These are phyloP conservation scores for Apiotrichum porosum DNA, from an alignment of 1,284 basidiomycete genomes.

Conservation along the genomic window DNA sequence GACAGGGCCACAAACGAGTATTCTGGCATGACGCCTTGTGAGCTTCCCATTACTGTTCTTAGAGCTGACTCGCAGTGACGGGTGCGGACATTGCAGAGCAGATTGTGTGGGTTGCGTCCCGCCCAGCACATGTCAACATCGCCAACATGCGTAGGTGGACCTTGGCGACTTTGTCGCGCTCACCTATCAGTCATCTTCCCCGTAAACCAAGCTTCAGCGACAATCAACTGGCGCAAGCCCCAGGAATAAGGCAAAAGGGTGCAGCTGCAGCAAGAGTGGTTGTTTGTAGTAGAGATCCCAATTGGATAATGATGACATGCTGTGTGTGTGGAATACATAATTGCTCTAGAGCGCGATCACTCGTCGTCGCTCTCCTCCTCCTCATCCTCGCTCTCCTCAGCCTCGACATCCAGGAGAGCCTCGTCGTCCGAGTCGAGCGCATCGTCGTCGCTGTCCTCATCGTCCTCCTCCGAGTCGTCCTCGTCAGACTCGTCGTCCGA, in stretches of 20 bases:
- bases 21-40: slow-evolving; percentile 59
- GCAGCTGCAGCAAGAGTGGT: background rate
- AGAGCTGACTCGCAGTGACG: slow-evolving; percentile 21
- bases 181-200: slow-evolving; percentile 37
- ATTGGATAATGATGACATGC: background rate
- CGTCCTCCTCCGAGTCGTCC: slow-evolving; percentile 31
- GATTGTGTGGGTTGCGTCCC: slow-evolving; percentile 64
- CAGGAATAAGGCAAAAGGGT: slow-evolving; percentile 6
- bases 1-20: slow-evolving; percentile 81
- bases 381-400: slow-evolving; percentile 56
- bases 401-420: slow-evolving; percentile 60
- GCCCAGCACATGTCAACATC: slow-evolving; percentile 20
- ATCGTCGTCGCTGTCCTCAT: slow-evolving; percentile 53
- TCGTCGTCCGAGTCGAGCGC: slow-evolving; percentile 56
- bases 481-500: slow-evolving; percentile 48
- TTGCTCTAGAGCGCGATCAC: too few relatives aligned
- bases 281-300: background rate
- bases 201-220: slow-evolving; percentile 37
- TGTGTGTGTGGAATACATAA: slow-evolving; percentile 36
- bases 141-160: slow-evolving; percentile 27
- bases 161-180: background rate
- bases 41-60: slow-evolving; percentile 4
- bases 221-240: slow-evolving; percentile 30
- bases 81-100: slow-evolving; percentile 90
- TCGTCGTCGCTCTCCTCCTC: slow-evolving; percentile 59